Conservation (phyloP, 495 filamentous ascomycete species). For the Aspergillus ellipticus region DNA sequence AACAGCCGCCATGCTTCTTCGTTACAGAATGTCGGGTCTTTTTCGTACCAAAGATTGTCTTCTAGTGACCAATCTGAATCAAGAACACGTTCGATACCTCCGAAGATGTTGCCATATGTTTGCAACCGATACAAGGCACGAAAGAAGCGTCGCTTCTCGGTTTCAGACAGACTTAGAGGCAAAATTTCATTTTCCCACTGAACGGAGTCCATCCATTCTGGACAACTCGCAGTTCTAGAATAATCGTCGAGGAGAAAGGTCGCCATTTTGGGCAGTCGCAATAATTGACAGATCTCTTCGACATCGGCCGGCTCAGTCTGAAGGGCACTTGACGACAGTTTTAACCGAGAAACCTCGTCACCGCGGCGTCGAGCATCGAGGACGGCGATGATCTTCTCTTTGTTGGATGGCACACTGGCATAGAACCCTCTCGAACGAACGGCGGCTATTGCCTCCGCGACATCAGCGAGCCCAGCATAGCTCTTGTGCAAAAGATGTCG, state of each 20-base stretch:
- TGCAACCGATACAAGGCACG: slow-evolving; percentile 10
- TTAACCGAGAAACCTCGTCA: slow-evolving; percentile 7
- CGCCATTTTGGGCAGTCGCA: neutral
- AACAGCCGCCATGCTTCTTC: slow-evolving; percentile 2
- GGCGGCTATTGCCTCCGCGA: slow-evolving; percentile 10
- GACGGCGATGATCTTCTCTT: slow-evolving; percentile 9
- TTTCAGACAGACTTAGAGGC: neutral
- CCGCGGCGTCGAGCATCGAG: slow-evolving; percentile 9
- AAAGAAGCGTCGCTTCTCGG: slow-evolving; percentile 1
- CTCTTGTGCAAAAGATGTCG: neutral
- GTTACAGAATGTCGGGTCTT: neutral
- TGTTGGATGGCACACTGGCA: neutral
- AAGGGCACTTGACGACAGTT: neutral
- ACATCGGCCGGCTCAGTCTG: slow-evolving; percentile 4
- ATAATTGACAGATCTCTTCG: neutral
- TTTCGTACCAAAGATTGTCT: neutral
- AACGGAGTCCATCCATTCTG: neutral
- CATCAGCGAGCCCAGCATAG: slow-evolving; percentile 10
- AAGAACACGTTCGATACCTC: neutral
- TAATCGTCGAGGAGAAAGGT: slow-evolving; percentile 2
- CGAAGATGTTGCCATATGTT: slow-evolving; percentile 2
- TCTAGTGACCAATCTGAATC: neutral
- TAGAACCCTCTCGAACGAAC: slow-evolving; percentile 10
- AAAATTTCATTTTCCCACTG: neutral
- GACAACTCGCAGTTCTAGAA: neutral